A percentile compares a stretch with the other conserved stretches of the same genome.
These are phyloP conservation scores for Herpetospermum pedunculosum DNA, from an alignment of 306 rosid genomes.

Conservation along the genomic window DNA sequence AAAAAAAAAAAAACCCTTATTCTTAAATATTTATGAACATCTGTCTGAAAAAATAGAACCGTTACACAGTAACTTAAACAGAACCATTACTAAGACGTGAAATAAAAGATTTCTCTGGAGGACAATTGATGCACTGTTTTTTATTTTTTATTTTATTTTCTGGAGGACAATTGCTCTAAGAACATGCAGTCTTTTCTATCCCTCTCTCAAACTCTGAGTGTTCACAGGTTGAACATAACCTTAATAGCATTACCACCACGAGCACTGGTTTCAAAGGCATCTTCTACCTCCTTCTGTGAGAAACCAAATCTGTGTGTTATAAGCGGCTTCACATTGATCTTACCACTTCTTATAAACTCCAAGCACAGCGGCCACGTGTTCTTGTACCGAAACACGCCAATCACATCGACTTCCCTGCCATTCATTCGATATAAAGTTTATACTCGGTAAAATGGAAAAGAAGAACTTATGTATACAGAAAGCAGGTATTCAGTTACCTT, in stretches of 20 bases:
- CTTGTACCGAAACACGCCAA: conserved; percentile 76
- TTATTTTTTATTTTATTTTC: neutral
- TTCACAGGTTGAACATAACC: conserved; percentile 86
- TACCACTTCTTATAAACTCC: conserved; percentile 72
- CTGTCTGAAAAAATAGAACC: no score
- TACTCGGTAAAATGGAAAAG: neutral
- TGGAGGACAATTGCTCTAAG: neutral
- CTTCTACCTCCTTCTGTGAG: conserved; percentile 78
- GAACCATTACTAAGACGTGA: neutral
- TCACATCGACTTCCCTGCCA: conserved; percentile 73
- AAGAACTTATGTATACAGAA: neutral
- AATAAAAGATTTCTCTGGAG: no score
- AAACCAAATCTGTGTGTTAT: conserved; percentile 83
- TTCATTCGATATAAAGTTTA: neutral
- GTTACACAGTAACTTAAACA: neutral
- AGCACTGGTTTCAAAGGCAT: conserved; percentile 93
- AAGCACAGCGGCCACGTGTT: conserved; percentile 93
- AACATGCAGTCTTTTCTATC: neutral
- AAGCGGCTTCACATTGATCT: conserved; percentile 74
- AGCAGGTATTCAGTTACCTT: conserved; percentile 28
- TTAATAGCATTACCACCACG: conserved; percentile 83
- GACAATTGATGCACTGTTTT: neutral
- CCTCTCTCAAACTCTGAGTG: neutral
- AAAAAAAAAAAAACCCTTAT: no score
- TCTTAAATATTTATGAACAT: no score